Percentiles rank a stretch among this genome's conserved stretches.
Evolutionary conservation across 495 filamentous ascomycete genomes (phyloP).

Genomic region (Aspergillus bertholletiae): DNA sequence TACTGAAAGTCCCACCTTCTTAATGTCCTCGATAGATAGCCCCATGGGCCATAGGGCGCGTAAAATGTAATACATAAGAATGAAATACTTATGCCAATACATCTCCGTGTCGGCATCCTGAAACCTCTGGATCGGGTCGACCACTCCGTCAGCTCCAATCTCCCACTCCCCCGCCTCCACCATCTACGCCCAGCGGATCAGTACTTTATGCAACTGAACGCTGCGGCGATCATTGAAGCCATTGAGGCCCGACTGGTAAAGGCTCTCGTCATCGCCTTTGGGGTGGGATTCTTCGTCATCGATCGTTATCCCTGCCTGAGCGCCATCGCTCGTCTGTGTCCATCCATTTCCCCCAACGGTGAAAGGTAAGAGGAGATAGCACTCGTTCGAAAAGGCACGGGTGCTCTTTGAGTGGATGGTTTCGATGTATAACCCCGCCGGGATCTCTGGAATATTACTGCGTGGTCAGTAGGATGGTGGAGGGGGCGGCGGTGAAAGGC

Average conservation of each 20-base stretch:
- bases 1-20: too few relatives aligned
- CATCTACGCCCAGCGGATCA: not conserved
- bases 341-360: not conserved
- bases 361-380: not conserved
- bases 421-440: not conserved
- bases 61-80: too few relatives aligned
- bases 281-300: too few relatives aligned
- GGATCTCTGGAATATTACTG: not conserved
- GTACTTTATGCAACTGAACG: too few relatives aligned
- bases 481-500: too few relatives aligned
- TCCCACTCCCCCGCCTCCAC: conserved; percentile 2
- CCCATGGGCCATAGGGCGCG: too few relatives aligned
- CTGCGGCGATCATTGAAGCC: too few relatives aligned
- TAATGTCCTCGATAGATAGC: too few relatives aligned
- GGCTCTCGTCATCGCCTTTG: too few relatives aligned
- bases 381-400: not conserved
- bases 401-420: not conserved
- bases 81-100: conserved; percentile 7
- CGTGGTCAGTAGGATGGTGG: not conserved
- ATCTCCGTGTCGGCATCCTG: conserved; percentile 4
- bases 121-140: conserved; percentile 1
- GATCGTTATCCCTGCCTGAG: not conserved
- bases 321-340: not conserved
- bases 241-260: too few relatives aligned
- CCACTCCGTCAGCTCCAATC: not conserved